Conservation (phyloP, 805 yeast genomes). For the Millerago galiae region DNA sequence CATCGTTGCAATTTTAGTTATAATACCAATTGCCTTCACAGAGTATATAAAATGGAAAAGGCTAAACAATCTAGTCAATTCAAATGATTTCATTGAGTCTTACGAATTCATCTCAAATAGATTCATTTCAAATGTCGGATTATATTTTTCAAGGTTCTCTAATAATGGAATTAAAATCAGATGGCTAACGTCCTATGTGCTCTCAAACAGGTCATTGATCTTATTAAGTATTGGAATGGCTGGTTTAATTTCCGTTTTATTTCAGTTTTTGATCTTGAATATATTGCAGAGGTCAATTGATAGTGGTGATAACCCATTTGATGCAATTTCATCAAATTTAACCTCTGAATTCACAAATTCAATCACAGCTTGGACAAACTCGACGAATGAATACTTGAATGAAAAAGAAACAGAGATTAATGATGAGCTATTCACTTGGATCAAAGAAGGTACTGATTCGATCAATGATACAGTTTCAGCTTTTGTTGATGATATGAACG, state of each 20-base stretch:
- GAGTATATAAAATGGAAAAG: slow-evolving; percentile 46
- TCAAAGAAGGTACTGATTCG: slow-evolving; percentile 47
- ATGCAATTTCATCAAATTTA: slow-evolving; percentile 6
- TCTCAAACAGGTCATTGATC: slow-evolving; percentile 45
- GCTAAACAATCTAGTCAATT: slow-evolving; percentile 18
- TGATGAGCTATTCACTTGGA: slow-evolving; percentile 58
- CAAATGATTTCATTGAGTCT: slow-evolving; percentile 18
- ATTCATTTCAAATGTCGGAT: slow-evolving; percentile 5
- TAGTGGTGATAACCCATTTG: slow-evolving; percentile 11
- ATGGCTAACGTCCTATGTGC: slow-evolving; percentile 37
- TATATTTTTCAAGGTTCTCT: not conserved
- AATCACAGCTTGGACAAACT: slow-evolving; percentile 42
- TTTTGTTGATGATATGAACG: slow-evolving; percentile 55
- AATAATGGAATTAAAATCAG: slow-evolving; percentile 20
- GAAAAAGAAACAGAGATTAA: slow-evolving; percentile 50
- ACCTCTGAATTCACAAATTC: slow-evolving; percentile 26
- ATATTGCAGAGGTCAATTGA: slow-evolving; percentile 18
- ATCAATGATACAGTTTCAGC: slow-evolving; percentile 54
- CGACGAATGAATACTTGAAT: slow-evolving; percentile 49
- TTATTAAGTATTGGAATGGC: slow-evolving; percentile 47
- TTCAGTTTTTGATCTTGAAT: slow-evolving; percentile 47
- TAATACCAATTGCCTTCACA: slow-evolving; percentile 37
- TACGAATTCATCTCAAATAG: slow-evolving; percentile 9
- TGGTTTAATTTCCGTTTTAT: slow-evolving; percentile 46
- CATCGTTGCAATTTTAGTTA: slow-evolving; percentile 34